These are phyloP conservation scores for Verticillium isaacii DNA, from an alignment of 2,329 filamentous ascomycete species.

Conservation along the genomic window DNA sequence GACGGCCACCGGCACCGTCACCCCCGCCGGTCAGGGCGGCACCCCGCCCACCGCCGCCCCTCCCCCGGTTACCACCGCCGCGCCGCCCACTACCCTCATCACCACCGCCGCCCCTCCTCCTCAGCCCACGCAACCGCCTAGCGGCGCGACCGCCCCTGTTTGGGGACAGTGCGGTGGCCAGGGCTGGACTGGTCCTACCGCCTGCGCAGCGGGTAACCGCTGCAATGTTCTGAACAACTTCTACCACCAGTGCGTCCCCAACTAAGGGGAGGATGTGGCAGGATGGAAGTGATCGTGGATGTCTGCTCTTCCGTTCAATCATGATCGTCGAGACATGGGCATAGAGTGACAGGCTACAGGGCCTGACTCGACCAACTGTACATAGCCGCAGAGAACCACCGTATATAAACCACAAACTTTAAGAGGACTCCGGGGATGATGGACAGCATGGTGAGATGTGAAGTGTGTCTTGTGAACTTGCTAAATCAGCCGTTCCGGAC, in stretches of 20 bases:
- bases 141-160: conserved; percentile 16
- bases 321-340: not conserved
- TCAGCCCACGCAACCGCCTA: not conserved
- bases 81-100: conserved; percentile 1
- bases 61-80: not conserved
- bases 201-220: conserved; percentile 26
- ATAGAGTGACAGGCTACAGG: not conserved
- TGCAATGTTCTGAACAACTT: conserved; percentile 32
- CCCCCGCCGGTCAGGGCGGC: conserved; percentile 6
- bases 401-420: not conserved
- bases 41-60: conserved; percentile 1
- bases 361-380: not conserved
- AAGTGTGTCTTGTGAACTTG: not conserved
- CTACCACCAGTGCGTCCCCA: conserved; percentile 33
- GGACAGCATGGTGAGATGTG: too few relatives aligned
- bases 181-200: conserved; percentile 29
- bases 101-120: not conserved
- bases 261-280: not conserved
- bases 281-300: not conserved
- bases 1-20: conserved; percentile 13
- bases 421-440: not conserved
- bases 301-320: too few relatives aligned
- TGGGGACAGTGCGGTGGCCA: conserved; percentile 33
- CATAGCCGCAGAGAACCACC: not conserved
- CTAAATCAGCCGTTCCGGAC: not conserved